A percentile compares a stretch with the other conserved stretches of the same genome.
Evolutionary conservation across 164 flowering plant genomes (phyloP).

Genomic region (Paratinospora sagittata): DNA sequence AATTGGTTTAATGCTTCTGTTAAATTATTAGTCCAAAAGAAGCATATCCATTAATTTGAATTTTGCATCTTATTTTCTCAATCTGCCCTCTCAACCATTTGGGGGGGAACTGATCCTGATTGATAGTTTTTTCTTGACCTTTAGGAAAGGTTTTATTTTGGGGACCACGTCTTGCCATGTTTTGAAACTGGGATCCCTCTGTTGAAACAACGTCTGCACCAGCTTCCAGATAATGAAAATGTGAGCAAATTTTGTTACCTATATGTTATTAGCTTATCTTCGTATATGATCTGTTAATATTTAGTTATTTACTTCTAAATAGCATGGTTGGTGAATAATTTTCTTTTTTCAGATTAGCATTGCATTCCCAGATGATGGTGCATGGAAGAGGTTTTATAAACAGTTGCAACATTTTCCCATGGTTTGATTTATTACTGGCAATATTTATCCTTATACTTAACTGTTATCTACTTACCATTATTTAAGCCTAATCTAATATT

Average conservation of each 20-base stretch:
- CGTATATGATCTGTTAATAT: neutral
- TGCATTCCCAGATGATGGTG: constrained; percentile 99
- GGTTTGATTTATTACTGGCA: constrained; percentile 29
- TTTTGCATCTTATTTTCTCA: neutral
- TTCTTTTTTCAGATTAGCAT: constrained; percentile 48
- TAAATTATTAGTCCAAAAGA: no score
- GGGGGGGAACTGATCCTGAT: constrained; percentile 4
- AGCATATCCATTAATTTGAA: no score
- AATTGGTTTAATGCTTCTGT: neutral
- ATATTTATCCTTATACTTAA: neutral
- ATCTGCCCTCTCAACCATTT: neutral
- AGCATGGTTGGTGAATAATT: neutral
- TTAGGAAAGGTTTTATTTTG: constrained; percentile 94
- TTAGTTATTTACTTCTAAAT: no score
- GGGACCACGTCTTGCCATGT: constrained; percentile 84
- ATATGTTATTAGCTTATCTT: neutral
- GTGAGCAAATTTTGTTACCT: constrained; percentile 30
- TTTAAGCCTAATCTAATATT: neutral
- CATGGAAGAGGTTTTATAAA: constrained; percentile 97
- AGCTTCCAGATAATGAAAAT: constrained; percentile 77
- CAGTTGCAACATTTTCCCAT: constrained; percentile 71
- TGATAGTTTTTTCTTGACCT: neutral
- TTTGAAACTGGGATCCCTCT: constrained; percentile 95
- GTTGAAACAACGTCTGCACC: constrained; percentile 74
- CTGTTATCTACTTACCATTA: neutral